A percentile compares a stretch with the other conserved stretches of the same genome.
These are phyloP conservation scores for Esteya vermicola DNA, from an alignment of 2,329 filamentous ascomycete genomes.

Conservation along the genomic window DNA sequence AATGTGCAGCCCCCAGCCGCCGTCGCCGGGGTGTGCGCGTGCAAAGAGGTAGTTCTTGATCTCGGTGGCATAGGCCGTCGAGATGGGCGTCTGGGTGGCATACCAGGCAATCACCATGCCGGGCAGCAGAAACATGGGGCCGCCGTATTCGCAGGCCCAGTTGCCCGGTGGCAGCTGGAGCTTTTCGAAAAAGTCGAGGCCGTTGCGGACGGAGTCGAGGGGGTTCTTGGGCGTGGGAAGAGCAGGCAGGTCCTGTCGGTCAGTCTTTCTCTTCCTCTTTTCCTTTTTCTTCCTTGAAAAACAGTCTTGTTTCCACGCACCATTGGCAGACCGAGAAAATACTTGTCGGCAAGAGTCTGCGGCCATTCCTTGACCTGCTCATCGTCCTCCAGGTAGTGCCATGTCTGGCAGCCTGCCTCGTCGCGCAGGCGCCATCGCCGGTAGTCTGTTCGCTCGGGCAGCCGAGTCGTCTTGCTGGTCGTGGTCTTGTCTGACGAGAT, in stretches of 20 bases:
- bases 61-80: conserved; percentile 65
- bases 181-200: conserved; percentile 74
- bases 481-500: too few relatives aligned
- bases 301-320: conserved; percentile 30
- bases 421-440: conserved; percentile 74
- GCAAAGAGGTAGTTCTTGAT: conserved; percentile 88
- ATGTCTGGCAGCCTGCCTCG: conserved; percentile 75
- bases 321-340: conserved; percentile 64
- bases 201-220: conserved; percentile 67
- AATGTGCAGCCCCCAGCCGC: conserved; percentile 95
- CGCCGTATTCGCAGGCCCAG: conserved; percentile 96
- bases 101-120: conserved; percentile 79
- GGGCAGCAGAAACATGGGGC: conserved; percentile 88
- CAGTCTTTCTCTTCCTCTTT: too few relatives aligned
- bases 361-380: conserved; percentile 65
- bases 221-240: conserved; percentile 59
- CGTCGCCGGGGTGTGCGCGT: conserved; percentile 70
- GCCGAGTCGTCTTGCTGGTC: too few relatives aligned
- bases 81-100: conserved; percentile 75
- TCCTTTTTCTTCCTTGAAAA: conserved; percentile 4
- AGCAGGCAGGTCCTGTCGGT: conserved; percentile 52
- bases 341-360: conserved; percentile 79
- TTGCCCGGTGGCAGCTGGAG: conserved; percentile 81
- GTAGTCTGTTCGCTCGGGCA: conserved; percentile 52
- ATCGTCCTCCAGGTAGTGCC: conserved; percentile 76